Evolutionary conservation across 345 rosid genomes (phyloP).

Genomic region (Lepidium sativum): DNA sequence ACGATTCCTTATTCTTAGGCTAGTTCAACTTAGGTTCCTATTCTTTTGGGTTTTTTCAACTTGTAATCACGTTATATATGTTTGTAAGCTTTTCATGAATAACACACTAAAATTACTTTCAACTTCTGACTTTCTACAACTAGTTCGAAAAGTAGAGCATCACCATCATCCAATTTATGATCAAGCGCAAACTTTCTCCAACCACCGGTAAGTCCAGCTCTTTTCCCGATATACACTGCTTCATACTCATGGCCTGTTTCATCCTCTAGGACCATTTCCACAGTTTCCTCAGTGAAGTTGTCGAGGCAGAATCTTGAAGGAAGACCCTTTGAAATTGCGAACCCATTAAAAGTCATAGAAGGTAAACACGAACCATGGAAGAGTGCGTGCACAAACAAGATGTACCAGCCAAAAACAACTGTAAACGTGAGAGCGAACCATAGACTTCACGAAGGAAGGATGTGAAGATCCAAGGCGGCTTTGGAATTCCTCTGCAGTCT

Average conservation of each 20-base stretch:
- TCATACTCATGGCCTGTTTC: conserved; percentile 40
- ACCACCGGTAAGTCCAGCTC: conserved; percentile 61
- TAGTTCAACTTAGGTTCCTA: too few relatives aligned
- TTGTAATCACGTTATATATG: too few relatives aligned
- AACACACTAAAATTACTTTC: too few relatives aligned
- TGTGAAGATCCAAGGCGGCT: conserved; percentile 26
- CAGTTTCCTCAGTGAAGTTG: conserved; percentile 39
- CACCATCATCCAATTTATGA: conserved; percentile 61
- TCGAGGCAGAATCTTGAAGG: conserved; percentile 41
- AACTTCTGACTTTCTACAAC: too few relatives aligned
- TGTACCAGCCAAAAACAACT: conserved; percentile 72
- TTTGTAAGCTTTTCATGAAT: too few relatives aligned
- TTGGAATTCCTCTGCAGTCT: conserved; percentile 42
- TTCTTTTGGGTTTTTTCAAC: too few relatives aligned
- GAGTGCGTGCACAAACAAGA: neutral
- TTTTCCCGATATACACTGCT: conserved; percentile 38
- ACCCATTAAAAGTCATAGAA: neutral
- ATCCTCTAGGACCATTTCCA: conserved; percentile 35
- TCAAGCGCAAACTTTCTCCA: conserved; percentile 68
- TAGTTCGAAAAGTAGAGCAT: conserved; percentile 53
- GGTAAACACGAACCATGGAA: neutral
- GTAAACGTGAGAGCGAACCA: conserved; percentile 70
- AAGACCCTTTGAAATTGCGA: conserved; percentile 35
- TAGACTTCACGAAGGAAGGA: conserved; percentile 54
- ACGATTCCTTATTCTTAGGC: too few relatives aligned